Evolutionary conservation across 2,329 filamentous ascomycete species (phyloP).

Genomic region (Colletotrichum zoysiae): DNA sequence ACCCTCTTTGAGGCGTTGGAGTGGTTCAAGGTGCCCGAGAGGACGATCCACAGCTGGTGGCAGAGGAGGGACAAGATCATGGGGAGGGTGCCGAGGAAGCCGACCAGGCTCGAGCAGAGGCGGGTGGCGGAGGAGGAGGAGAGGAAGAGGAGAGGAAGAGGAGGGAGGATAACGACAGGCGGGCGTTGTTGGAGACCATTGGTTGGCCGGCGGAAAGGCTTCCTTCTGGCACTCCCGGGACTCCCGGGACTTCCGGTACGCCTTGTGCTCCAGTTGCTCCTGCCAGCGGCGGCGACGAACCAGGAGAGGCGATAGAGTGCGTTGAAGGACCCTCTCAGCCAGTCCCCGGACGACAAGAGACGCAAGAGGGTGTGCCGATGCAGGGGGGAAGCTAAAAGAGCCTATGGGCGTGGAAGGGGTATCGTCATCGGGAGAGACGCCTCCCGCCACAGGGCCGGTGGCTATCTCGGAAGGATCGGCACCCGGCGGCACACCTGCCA

Average conservation of each 20-base stretch:
- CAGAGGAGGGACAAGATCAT: constrained; percentile 14
- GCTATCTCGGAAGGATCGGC: not conserved
- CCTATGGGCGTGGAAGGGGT: not conserved
- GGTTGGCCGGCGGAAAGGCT: constrained; percentile 17
- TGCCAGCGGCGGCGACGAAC: not conserved
- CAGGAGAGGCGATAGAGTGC: not conserved
- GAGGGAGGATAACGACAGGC: constrained; percentile 10
- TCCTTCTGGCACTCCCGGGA: not conserved
- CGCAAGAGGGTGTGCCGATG: not conserved
- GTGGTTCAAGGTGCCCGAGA: constrained; percentile 30
- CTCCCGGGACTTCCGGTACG: not conserved
- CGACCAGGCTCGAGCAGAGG: constrained; percentile 11
- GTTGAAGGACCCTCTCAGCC: not conserved
- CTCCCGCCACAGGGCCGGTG: not conserved
- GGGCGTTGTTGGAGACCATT: constrained; percentile 13
- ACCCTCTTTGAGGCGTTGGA: constrained; percentile 20
- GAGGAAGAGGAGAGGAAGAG: constrained; percentile 3
- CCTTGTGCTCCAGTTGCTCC: not conserved
- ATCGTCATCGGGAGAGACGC: not conserved
- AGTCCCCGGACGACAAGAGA: not conserved
- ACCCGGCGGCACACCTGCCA: not conserved
- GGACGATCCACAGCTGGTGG: constrained; percentile 27
- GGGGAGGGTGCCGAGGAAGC: constrained; percentile 10
- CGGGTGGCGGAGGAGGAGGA: constrained; percentile 15
- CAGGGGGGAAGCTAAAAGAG: not conserved